phyloP scores from a whole-genome alignment of 768 basidiomycete species.

The Lactarius trivialis region DNA sequence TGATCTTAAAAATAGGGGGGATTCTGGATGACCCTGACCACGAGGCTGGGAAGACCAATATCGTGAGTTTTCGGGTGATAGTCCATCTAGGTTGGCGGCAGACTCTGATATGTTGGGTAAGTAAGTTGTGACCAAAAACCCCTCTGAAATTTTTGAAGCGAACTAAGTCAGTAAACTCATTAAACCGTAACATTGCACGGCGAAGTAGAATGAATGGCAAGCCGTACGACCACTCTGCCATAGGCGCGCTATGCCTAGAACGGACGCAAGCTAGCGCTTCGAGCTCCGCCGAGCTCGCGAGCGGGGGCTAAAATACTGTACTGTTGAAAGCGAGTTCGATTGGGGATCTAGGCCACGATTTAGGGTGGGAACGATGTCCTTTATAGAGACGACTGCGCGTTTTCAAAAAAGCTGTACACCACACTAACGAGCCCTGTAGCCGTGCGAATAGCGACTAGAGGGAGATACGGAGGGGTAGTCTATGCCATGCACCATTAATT shows the following conservation, averaged over 20 bases:
- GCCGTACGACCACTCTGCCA: neutral
- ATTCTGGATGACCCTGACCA: neutral
- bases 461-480: conserved; percentile 25
- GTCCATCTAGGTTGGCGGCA: neutral
- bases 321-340: neutral
- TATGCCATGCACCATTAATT: conserved; percentile 26
- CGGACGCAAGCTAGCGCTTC: neutral
- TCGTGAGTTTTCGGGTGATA: neutral
- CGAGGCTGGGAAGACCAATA: neutral
- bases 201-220: no score
- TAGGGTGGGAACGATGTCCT: neutral
- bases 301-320: neutral
- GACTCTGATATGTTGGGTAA: neutral
- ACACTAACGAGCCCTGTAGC: conserved; percentile 24
- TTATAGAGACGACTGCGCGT: neutral
- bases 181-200: no score
- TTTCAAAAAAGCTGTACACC: conserved; percentile 21
- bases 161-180: neutral
- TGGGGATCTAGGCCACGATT: neutral
- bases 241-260: neutral
- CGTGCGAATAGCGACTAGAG: conserved; percentile 16
- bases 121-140: neutral
- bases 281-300: neutral
- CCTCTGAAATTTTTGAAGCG: neutral
- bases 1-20: conserved; percentile 3